Conservation (phyloP, 140 eudicot genomes). For the Flaveria floridana region DNA sequence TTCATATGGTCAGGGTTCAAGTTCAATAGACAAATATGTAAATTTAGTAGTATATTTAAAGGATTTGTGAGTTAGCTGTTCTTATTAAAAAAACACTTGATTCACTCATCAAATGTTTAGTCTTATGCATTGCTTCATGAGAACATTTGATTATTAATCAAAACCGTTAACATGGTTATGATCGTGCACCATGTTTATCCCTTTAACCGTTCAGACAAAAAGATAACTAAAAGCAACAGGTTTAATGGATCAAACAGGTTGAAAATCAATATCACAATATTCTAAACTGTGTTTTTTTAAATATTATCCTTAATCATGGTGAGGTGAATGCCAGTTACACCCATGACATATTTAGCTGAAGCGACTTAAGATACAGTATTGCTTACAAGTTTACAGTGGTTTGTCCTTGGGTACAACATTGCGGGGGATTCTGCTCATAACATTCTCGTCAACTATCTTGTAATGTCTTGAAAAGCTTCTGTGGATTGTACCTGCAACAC, state of each 20-base stretch:
- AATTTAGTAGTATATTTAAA: too few species aligned
- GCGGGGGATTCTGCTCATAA: constrained; percentile 57
- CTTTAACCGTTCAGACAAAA: background rate
- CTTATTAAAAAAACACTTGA: too few species aligned
- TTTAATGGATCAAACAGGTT: background rate
- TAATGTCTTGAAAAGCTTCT: constrained; percentile 65
- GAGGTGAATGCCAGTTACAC: constrained; percentile 1
- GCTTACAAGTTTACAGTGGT: constrained; percentile 31
- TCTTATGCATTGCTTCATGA: too few species aligned
- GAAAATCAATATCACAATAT: background rate
- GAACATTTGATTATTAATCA: too few species aligned
- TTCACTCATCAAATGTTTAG: background rate
- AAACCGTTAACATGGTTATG: too few species aligned
- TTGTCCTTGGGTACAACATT: constrained; percentile 50
- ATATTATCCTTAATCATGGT: background rate
- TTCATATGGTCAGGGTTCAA: too few species aligned
- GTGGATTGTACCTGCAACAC: constrained; percentile 62
- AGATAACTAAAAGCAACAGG: background rate
- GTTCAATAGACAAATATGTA: too few species aligned
- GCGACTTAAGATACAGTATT: background rate
- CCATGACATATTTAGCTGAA: background rate
- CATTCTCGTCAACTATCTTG: constrained; percentile 65
- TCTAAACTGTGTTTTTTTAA: background rate
- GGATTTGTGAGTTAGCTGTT: too few species aligned
- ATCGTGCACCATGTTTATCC: too few species aligned